Percentiles rank a stretch among this genome's conserved stretches.
phyloP scores from a whole-genome alignment of 192 early-diverging fungal species.

The Backusella tuberculispora region DNA sequence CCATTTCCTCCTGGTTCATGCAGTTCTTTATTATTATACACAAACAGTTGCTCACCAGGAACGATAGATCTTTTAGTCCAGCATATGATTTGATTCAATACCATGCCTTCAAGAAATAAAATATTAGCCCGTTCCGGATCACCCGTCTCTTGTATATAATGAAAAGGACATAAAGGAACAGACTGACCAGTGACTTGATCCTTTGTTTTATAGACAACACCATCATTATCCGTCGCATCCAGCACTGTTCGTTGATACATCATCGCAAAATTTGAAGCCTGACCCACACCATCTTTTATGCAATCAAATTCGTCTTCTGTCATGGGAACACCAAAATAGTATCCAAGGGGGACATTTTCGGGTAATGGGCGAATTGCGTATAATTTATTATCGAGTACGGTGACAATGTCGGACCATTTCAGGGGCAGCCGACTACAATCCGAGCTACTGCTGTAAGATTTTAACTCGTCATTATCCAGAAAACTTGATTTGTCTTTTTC shows the following conservation, averaged over 20 bases:
- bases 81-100: conserved; percentile 86
- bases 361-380: conserved; percentile 75
- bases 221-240: conserved; percentile 84
- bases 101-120: conserved; percentile 72
- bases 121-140: conserved; percentile 64
- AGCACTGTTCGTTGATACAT: conserved; percentile 86
- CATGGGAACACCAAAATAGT: conserved; percentile 96
- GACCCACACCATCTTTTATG: conserved; percentile 75
- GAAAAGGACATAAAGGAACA: conserved; percentile 79
- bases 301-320: conserved; percentile 93
- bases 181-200: conserved; percentile 47
- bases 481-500: conserved; percentile 59
- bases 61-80: conserved; percentile 68
- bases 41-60: conserved; percentile 83
- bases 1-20: conserved; percentile 63
- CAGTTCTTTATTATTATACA: conserved; percentile 80
- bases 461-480: conserved; percentile 56
- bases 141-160: conserved; percentile 84
- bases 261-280: conserved; percentile 81
- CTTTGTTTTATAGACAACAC: conserved; percentile 63
- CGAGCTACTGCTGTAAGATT: not conserved
- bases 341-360: conserved; percentile 75
- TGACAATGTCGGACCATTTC: conserved; percentile 11
- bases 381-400: conserved; percentile 49
- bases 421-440: not conserved